Evolutionary conservation across 106 monocot species (phyloP), one percentile per base, ranked within the genome.

Genomic region (Allium cepa): DNA sequence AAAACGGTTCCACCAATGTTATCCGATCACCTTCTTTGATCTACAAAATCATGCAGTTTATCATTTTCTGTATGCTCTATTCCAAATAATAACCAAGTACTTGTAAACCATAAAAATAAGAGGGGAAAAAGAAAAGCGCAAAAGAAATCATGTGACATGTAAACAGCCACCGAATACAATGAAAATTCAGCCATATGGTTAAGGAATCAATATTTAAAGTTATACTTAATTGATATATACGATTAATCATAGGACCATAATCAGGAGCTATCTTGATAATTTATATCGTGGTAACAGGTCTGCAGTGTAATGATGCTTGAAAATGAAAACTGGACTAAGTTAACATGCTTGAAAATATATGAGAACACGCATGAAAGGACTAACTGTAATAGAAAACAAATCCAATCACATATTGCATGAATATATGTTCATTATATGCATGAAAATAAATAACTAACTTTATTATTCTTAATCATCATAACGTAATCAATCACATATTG

Each of bases 11-110:
- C 68, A 91, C 47, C 57, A 95, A 53, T 69, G 81, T 82, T 67
- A 91, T 81, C 61, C 78, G 68, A 76, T 95, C 95, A 65, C 91
- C 88, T 81, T 91, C 91, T 77, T 90, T 91, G 46, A 95, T 80
- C 95, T 94, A 78, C 57, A 60, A 56, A 49, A 80, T 46, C 47
- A 72, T 67, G 46, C 26, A 12, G 47, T 16, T 46, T 16, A 10
- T 45, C 14, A 10, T 10, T 45, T 56, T 46, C 12, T 4, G 11
- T 56, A 11, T 51, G 46, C n/a, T n/a, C 11, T 46, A 69, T 8
- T 45, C n/a, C 28, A 11, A 52, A 11, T 47, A 67, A 49, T 49
- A 50, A 51, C 66, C 26, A 8, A 51, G 66, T 18, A 66, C 50
- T 17, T 17, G 7, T 64, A 28, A 36, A 45, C 28, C n/a, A 62